Base-by-base conservation (phyloP, 73 alveolate genomes). In the Paramecium tetraurelia region DNA sequence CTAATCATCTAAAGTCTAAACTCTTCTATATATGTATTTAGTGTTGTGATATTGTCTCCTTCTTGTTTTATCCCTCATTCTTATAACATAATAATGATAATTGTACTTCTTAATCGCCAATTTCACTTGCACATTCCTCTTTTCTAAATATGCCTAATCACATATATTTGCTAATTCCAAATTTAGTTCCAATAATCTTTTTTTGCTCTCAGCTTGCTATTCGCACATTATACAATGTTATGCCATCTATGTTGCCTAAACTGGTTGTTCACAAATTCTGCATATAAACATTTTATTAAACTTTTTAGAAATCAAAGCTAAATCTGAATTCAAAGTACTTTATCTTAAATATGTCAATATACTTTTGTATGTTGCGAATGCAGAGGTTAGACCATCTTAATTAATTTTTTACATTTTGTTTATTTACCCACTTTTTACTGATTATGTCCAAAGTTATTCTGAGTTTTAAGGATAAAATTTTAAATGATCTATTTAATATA, bases 161-260 rank as follows among this genome's bases (percentile, higher is more conserved):
- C 90, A 43, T 24, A 80, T 44, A 80, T 80, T 41, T 22, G 90
- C 90, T 48, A 80, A 80, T 80, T 44, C 76, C 10, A 80, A 21
- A 48, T 80, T 80, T 3, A 80, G 24, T 80, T 80, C 90, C 16
- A 80, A 24, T 41, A 48, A 31, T 80, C 90, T 80, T 44, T 80
- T 80, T 46, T 48, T 80, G 18, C 76, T 46, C 46, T 80, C 90
- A 12, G 90, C 90, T 24, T 31, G 4, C 21, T 80, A 43, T 80
- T 80, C 90, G 21, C 90, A 80, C 33, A 22, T 80, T 3, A 31
- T 44, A 35, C 90, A 80, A 46, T 80, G 90, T 12, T 80, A 7
- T 20, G 57, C 16, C 90, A 80, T 80, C 4, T 18, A 21, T 11
- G 20, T 44, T 9, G 75, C 90, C 8, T 18, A 27, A 6, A 80